Evolutionary conservation across 192 early-diverging fungal species (phyloP).

Genomic region (Obelidium mucronatum): DNA sequence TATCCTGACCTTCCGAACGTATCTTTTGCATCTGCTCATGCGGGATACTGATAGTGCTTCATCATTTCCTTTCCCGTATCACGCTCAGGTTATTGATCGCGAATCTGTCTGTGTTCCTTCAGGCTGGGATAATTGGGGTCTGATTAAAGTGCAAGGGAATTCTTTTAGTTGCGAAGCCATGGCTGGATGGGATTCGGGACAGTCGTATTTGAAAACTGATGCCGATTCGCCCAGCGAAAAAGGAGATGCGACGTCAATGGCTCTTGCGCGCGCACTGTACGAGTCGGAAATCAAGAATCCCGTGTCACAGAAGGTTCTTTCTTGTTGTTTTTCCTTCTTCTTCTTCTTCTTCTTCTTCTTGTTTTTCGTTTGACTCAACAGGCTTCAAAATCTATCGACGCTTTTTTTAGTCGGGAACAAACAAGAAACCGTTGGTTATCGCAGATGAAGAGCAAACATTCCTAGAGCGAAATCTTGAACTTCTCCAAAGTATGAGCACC

Average conservation of each 20-base stretch:
- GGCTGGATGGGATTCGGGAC: constrained; percentile 68
- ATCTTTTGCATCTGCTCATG: constrained; percentile 80
- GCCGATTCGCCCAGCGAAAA: too few species aligned
- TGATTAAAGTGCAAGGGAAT: constrained; percentile 69
- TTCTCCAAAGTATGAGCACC: constrained; percentile 54
- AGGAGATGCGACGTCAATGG: constrained; percentile 1
- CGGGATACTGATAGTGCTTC: not conserved
- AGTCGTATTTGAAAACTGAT: not conserved
- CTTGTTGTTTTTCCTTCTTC: not conserved
- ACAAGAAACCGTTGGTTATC: constrained; percentile 62
- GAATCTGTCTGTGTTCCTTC: constrained; percentile 87
- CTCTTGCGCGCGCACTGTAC: constrained; percentile 38
- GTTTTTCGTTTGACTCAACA: too few species aligned
- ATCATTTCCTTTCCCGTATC: constrained; percentile 65
- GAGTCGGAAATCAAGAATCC: constrained; percentile 43
- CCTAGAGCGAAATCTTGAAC: constrained; percentile 78
- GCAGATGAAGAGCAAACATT: constrained; percentile 92
- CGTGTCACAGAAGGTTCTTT: constrained; percentile 24
- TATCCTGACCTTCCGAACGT: constrained; percentile 76
- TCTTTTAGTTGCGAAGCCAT: constrained; percentile 45
- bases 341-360: not conserved
- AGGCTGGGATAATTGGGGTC: constrained; percentile 94
- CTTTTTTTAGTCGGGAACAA: too few species aligned
- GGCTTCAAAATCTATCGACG: too few species aligned
- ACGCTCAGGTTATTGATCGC: constrained; percentile 86